Percentiles rank a stretch among this genome's conserved stretches.
Evolutionary conservation across 2,329 filamentous ascomycete species (phyloP).

Genomic region (Colletotrichum sp.): DNA sequence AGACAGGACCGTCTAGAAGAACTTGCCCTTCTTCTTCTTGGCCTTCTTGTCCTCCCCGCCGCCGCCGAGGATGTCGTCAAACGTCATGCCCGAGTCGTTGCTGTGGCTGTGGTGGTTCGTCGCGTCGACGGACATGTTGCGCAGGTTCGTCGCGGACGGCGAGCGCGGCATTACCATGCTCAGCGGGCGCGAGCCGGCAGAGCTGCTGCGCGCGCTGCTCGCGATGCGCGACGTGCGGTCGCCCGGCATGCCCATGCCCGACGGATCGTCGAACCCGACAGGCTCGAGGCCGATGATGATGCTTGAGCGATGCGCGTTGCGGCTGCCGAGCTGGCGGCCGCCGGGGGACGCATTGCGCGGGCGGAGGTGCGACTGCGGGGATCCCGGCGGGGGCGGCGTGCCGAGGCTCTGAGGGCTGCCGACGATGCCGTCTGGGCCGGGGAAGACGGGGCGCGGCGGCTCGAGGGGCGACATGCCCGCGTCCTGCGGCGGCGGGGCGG

Average conservation of each 20-base stretch:
- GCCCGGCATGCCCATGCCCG: slow-evolving; percentile 16
- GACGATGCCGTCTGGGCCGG: slow-evolving; percentile 30
- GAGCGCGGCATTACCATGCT: slow-evolving; percentile 28
- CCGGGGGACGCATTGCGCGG: slow-evolving; percentile 44
- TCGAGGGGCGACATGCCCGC: slow-evolving; percentile 41
- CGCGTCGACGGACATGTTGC: slow-evolving; percentile 22
- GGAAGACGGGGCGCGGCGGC: slow-evolving; percentile 41
- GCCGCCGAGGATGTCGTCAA: slow-evolving; percentile 53
- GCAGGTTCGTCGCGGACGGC: slow-evolving; percentile 40
- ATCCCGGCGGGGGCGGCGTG: slow-evolving; percentile 28
- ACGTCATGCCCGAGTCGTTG: slow-evolving; percentile 40
- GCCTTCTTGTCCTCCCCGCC: slow-evolving; percentile 35
- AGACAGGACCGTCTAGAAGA: slow-evolving; percentile 34
- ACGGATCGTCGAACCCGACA: slow-evolving; percentile 24
- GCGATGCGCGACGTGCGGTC: slow-evolving; percentile 20
- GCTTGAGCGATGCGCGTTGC: slow-evolving; percentile 44
- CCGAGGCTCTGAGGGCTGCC: slow-evolving; percentile 24
- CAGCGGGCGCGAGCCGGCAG: slow-evolving; percentile 18
- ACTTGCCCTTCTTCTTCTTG: slow-evolving; percentile 46
- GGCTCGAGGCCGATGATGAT: slow-evolving; percentile 49
- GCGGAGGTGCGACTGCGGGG: slow-evolving; percentile 38
- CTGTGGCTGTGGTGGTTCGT: slow-evolving; percentile 25
- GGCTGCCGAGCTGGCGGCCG: slow-evolving; percentile 26
- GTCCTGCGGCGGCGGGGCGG: slow-evolving; percentile 31
- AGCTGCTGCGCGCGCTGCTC: slow-evolving; percentile 33